These are phyloP conservation scores for Picochlorum sp. DNA, from an alignment of 139 green algal species.

Conservation along the genomic window DNA sequence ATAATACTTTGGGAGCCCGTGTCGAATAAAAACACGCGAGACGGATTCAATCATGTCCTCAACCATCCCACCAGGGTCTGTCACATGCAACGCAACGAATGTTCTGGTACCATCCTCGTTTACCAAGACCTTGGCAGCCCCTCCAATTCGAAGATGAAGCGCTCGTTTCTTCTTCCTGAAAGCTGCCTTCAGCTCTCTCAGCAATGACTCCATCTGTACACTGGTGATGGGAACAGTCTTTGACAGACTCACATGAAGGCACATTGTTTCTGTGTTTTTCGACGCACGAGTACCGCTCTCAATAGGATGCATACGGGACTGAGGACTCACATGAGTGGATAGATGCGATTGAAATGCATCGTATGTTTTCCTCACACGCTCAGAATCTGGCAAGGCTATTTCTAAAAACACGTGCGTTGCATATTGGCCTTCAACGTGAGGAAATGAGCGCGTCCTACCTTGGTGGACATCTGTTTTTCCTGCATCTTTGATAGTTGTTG, in stretches of 20 bases:
- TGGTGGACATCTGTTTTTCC: not conserved
- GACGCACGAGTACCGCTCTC: not conserved
- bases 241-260: not conserved
- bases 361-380: not conserved
- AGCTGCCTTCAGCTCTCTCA: not conserved
- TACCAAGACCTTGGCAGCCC: constrained; percentile 18
- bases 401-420: constrained; percentile 36
- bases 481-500: not conserved
- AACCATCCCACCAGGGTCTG: not conserved
- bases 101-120: constrained; percentile 39
- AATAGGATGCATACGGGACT: not conserved
- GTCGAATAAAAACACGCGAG: constrained; percentile 6
- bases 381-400: constrained; percentile 7
- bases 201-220: not conserved
- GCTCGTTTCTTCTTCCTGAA: not conserved
- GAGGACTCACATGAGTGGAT: not conserved
- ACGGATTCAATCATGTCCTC: not conserved
- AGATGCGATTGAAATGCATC: no score
- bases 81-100: constrained; percentile 25
- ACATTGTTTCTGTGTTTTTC: not conserved
- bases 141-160: not conserved
- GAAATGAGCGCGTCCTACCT: constrained; percentile 30
- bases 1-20: constrained; percentile 24
- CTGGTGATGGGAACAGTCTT: not conserved
- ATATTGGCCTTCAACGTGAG: constrained; percentile 35